Evolutionary conservation across 257 asterid genomes (phyloP).

Genomic region (Rhazya stricta): DNA sequence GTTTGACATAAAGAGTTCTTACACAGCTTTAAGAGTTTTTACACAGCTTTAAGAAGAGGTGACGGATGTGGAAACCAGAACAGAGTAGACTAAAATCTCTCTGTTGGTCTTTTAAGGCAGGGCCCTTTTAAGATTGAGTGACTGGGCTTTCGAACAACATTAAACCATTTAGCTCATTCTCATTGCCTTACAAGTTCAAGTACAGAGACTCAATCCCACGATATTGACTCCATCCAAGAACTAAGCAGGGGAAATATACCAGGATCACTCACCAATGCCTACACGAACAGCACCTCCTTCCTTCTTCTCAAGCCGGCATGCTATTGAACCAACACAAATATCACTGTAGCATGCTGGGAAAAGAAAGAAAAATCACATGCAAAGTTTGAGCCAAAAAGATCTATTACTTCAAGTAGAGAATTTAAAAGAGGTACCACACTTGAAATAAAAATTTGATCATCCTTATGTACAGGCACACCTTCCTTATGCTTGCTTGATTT

Average conservation of each 20-base stretch:
- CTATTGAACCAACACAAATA: slow-evolving; percentile 93
- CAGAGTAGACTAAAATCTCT: too few species aligned
- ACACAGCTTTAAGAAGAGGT: not conserved
- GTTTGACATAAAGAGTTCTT: not conserved
- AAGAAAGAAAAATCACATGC: not conserved
- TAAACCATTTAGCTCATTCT: not conserved
- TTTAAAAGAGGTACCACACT: not conserved
- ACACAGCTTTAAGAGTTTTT: too few species aligned
- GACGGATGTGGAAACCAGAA: too few species aligned
- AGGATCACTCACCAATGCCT: slow-evolving; percentile 40
- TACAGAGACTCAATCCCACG: not conserved
- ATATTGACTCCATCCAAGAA: not conserved
- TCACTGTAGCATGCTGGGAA: slow-evolving; percentile 82
- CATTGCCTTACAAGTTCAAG: not conserved
- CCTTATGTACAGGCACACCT: not conserved
- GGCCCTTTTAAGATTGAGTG: not conserved
- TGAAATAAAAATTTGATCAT: not conserved
- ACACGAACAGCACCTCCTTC: slow-evolving; percentile 71
- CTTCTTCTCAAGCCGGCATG: slow-evolving; percentile 94
- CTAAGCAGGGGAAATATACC: not conserved
- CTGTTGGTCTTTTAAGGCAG: too few species aligned
- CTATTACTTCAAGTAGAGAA: not conserved
- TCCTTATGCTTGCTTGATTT: not conserved
- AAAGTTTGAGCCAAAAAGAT: not conserved
- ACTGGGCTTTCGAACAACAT: not conserved